These are phyloP conservation scores for Myxozyma geophila DNA, from an alignment of 805 yeast genomes.

Conservation along the genomic window DNA sequence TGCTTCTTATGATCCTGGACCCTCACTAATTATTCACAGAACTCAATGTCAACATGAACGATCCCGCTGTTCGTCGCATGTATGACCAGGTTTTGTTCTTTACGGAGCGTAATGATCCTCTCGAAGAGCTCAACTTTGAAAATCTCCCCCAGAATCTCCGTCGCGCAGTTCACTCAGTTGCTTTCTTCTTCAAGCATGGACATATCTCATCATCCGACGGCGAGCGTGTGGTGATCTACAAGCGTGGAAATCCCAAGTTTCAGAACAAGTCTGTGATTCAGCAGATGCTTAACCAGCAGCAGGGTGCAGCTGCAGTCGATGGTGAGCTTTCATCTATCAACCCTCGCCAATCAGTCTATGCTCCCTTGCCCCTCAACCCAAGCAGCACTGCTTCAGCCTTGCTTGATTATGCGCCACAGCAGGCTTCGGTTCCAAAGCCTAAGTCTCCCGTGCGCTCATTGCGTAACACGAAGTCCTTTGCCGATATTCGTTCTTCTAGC, in stretches of 20 bases:
- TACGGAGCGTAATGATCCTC: slow-evolving; percentile 23
- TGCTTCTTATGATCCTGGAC: neutral
- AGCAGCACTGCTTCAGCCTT: slow-evolving; percentile 22
- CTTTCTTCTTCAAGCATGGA: slow-evolving; percentile 19
- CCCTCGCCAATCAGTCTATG: slow-evolving; percentile 18
- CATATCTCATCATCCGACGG: slow-evolving; percentile 21
- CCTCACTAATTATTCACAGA: neutral
- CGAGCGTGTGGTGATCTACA: slow-evolving; percentile 17
- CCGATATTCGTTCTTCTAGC: slow-evolving; percentile 43
- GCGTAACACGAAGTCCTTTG: slow-evolving; percentile 44
- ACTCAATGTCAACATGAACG: slow-evolving; percentile 28
- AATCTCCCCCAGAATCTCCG: slow-evolving; percentile 21
- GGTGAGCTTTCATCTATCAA: neutral
- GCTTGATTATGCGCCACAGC: slow-evolving; percentile 16
- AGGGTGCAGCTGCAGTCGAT: neutral
- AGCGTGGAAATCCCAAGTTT: slow-evolving; percentile 22
- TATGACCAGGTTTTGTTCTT: slow-evolving; percentile 24
- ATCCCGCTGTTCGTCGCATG: slow-evolving; percentile 21
- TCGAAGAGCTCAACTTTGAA: slow-evolving; percentile 23
- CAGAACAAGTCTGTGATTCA: slow-evolving; percentile 10
- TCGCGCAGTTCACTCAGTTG: slow-evolving; percentile 19
- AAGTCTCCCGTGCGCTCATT: slow-evolving; percentile 22
- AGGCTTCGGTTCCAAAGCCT: slow-evolving; percentile 9
- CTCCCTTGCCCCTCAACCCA: slow-evolving; percentile 15
- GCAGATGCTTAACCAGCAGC: slow-evolving; percentile 13